Percentiles rank a stretch among this genome's conserved stretches.
Conservation (phyloP, 2,329 filamentous ascomycete species). For the Achaetomium macrosporum region DNA sequence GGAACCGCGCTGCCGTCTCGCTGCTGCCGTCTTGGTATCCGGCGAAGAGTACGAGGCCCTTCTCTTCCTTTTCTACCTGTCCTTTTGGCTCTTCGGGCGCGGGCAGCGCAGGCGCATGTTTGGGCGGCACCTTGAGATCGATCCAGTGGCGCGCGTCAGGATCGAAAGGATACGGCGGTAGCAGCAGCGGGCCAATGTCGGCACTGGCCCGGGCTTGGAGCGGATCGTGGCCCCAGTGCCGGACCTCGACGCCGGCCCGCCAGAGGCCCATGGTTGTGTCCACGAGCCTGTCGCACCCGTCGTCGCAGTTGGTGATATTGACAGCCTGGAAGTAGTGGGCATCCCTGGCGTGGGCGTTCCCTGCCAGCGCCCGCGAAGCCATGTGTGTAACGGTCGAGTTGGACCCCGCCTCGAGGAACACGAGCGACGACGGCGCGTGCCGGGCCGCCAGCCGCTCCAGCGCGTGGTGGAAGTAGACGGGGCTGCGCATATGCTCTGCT, state of each 20-base stretch:
- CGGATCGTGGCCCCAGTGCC: constrained; percentile 35
- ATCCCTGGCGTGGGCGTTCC: background rate
- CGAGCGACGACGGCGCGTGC: constrained; percentile 15
- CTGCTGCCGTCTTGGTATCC: constrained; percentile 14
- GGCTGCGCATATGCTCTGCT: constrained; percentile 28
- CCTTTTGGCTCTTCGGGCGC: constrained; percentile 7
- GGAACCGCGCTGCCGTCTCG: constrained; percentile 30
- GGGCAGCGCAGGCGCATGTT: no score
- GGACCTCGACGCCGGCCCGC: constrained; percentile 31
- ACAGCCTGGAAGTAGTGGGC: constrained; percentile 23
- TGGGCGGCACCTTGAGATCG: constrained; percentile 18
- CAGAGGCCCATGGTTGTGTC: constrained; percentile 33
- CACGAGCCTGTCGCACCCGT: constrained; percentile 17
- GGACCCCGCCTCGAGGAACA: constrained; percentile 33
- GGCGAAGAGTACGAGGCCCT: constrained; percentile 16
- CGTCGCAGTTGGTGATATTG: constrained; percentile 21
- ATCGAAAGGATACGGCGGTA: constrained; percentile 40
- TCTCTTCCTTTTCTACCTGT: background rate
- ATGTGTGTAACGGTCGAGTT: constrained; percentile 31
- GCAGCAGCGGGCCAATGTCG: constrained; percentile 22
- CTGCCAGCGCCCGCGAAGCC: constrained; percentile 28
- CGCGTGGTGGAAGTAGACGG: constrained; percentile 32
- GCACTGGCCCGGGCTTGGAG: constrained; percentile 25
- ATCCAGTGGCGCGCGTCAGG: constrained; percentile 32
- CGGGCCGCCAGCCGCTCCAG: constrained; percentile 26